Evolutionary conservation across 164 flowering plant genomes (phyloP), one percentile per base, ranked within the genome.

Genomic region (Vitis rupestris): DNA sequence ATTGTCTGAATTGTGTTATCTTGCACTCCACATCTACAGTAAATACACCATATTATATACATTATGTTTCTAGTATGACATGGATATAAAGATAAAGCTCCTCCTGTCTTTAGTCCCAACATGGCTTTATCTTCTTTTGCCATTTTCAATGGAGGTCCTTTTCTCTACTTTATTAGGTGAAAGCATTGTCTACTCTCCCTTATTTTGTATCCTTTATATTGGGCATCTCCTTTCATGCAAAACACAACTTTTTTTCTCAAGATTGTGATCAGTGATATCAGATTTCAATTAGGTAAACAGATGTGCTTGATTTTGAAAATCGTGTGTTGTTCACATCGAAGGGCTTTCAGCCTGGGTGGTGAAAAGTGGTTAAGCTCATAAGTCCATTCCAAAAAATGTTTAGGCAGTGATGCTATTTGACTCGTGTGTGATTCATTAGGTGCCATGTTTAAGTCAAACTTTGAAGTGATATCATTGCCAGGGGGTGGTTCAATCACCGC

Each of bases 81-180:
- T 19, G 15, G n/a, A 15, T 37, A 37, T 1, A 61, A 61, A 61
- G 50, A 31, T 31, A 61, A 61, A 61, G 64, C 29, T 61, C 19
- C 19, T 37, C 44, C 13, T 8, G 37, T 6, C 64, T 61, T 61
- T 31, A 61, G 4, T 61, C 50, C 15, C 15, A 64, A 9, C 17
- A 51, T 30, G 50, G 16, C 55, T 64, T 44, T 53, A 16, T 66
- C 59, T 37, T 19, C 69, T 66, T 70, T 73, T 44, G 23, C 69
- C 58, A 27, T 12, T 51, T 61, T 72, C 72, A 70, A 79, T 67
- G 73, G 74, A 69, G 44, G 77, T 75, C 77, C 0, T 67, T 70
- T 79, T 70, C 79, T 59, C 70, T 55, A 54, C 79, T 79, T 75
- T 79, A 72, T 66, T 79, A 75, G 76, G 76, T 73, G 59, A 69